Evolutionary conservation across 1,139 yeast genomes (phyloP).

Genomic region (Meyerozyma elateridarum): DNA sequence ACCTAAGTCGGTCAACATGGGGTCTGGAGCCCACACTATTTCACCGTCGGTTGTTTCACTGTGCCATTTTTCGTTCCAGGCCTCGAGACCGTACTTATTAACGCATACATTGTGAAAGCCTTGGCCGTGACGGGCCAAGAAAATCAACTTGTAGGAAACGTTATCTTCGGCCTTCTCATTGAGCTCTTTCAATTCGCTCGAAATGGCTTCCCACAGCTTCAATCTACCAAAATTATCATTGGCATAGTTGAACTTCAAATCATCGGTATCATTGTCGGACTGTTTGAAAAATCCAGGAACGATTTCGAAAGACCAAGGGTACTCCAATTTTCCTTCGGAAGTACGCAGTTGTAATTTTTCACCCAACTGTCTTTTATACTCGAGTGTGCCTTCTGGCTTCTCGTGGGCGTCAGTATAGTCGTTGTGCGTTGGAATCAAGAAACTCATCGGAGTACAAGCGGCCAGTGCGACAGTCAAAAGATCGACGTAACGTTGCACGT

Average conservation of each 20-base stretch:
- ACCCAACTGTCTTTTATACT: constrained; percentile 6
- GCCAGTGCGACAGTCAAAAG: too few species aligned
- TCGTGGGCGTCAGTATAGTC: constrained; percentile 23
- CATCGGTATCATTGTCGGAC: constrained; percentile 41
- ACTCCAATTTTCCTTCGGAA: constrained; percentile 13
- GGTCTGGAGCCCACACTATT: constrained; percentile 65
- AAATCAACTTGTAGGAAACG: constrained; percentile 49
- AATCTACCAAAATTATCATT: constrained; percentile 45
- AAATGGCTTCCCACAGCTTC: constrained; percentile 43
- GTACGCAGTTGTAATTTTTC: constrained; percentile 4
- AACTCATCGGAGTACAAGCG: too few species aligned
- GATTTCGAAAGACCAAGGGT: constrained; percentile 39
- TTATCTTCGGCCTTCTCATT: constrained; percentile 29
- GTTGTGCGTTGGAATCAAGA: constrained; percentile 17
- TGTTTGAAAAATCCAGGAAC: constrained; percentile 52
- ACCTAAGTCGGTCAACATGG: constrained; percentile 58
- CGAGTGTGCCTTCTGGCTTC: constrained; percentile 12
- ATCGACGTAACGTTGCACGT: too few species aligned
- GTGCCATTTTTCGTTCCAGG: constrained; percentile 61
- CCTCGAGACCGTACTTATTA: constrained; percentile 49
- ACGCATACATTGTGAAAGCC: constrained; percentile 69
- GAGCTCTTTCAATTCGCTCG: constrained; percentile 28
- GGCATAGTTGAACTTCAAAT: constrained; percentile 42
- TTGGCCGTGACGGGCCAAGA: constrained; percentile 74
- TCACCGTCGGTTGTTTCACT: constrained; percentile 51